A percentile compares a stretch with the other conserved stretches of the same genome.
Evolutionary conservation across 108 stramenopile species (phyloP).

Genomic region (Conticribra weissflogii): DNA sequence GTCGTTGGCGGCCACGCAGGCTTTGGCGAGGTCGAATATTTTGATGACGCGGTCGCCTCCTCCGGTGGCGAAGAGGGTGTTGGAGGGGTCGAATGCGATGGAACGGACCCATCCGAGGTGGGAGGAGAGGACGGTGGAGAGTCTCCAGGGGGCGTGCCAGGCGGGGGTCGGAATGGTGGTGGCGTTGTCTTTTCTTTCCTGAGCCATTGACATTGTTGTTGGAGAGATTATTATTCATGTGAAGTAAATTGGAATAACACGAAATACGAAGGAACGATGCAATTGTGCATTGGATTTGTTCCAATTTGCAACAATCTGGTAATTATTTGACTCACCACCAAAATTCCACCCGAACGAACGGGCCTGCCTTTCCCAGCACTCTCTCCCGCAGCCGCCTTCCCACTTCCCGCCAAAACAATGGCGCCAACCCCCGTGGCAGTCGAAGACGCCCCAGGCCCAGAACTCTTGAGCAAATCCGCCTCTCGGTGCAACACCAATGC

Average conservation of each 20-base stretch:
- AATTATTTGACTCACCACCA: conserved; percentile 38
- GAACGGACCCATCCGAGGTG: conserved; percentile 99
- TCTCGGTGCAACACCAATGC: conserved; percentile 50
- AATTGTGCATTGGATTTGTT: not conserved
- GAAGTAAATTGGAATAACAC: no score
- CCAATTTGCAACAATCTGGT: not conserved
- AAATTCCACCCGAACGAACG: conserved; percentile 48
- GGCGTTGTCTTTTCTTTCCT: conserved; percentile 20
- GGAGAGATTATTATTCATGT: conserved; percentile 2
- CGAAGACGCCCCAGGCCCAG: not conserved
- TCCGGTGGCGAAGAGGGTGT: conserved; percentile 97
- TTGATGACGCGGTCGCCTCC: conserved; percentile 97
- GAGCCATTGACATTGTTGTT: not conserved
- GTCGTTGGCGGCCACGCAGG: conserved; percentile 87
- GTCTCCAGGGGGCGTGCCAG: conserved; percentile 99
- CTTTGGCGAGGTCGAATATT: conserved; percentile 97
- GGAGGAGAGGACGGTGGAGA: conserved; percentile 90
- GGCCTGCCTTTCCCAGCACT: not conserved
- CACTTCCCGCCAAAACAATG: conserved; percentile 36
- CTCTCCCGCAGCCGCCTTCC: not conserved
- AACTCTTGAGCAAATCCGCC: conserved; percentile 21
- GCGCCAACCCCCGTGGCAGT: conserved; percentile 11
- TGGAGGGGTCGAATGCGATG: conserved; percentile 95
- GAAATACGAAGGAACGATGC: no score
- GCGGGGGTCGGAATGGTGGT: conserved; percentile 88